Evolutionary conservation across 805 yeast genomes (phyloP), one percentile per base, ranked within the genome.

Genomic region (Metschnikowia colocasiae): DNA sequence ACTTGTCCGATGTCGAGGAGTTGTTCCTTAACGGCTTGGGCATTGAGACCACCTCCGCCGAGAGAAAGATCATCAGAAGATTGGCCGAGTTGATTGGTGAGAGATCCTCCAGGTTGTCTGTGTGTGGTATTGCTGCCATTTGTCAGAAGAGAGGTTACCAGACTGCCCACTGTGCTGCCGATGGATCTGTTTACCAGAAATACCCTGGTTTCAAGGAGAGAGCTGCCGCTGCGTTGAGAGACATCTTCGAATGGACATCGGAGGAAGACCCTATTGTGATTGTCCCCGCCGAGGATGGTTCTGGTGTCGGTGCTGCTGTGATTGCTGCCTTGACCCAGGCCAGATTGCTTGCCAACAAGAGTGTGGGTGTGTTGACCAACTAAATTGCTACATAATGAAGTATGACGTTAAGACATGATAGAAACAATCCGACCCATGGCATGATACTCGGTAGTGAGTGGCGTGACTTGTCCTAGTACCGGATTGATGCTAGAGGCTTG

Each of bases 281-380:
- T 57, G 87, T 85, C 34, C 87, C 95, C 49, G 98, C 99, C 55
- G 97, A 92, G 73, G 99, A 94, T 73, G 99, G 99, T 60, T 85
- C 94, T 32, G 98, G 98, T 74, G 97, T 88, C 41, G 99, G 99
- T 65, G 99, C 99, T 47, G 99, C 98, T 44, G 80, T 92, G 60
- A 92, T 94, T 71, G 98, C 99, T 46, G 97, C 98, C 37, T 79
- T 92, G 68, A 85, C 98, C 48, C 81, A 85, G 67, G 76, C 81
- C 67, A 84, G 99, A 74, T 74, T 84, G 61, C 76, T 73, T 55
- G 75, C 79, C 51, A 92, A 92, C 40, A 68, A 77, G 60, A 81
- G 88, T 52, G 83, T 86, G 51, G 92, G 92, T 50, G 55, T 55
- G 22, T 39, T 27, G 41, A 43, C 45, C 38, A 40, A 40, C 12